Evolutionary conservation across 495 filamentous ascomycete species (phyloP).

Genomic region (Mycothermus thermophilus): DNA sequence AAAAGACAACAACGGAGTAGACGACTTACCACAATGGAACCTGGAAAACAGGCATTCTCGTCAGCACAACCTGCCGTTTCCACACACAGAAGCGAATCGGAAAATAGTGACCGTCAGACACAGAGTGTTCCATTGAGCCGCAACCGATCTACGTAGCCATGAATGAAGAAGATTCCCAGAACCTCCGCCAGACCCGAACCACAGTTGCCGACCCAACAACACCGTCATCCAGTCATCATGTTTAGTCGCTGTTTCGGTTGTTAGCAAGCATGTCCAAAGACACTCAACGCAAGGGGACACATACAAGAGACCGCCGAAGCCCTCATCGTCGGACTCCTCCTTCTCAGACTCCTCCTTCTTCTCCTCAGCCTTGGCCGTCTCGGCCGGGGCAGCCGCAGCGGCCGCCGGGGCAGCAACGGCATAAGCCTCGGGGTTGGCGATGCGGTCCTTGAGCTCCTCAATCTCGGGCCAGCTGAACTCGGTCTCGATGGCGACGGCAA

Average conservation of each 20-base stretch:
- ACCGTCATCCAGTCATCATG: slow-evolving; percentile 16
- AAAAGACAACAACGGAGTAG: slow-evolving; percentile 14
- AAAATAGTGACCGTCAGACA: slow-evolving; percentile 13
- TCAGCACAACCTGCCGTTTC: slow-evolving; percentile 1
- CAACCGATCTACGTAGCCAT: slow-evolving; percentile 32
- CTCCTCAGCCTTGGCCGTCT: slow-evolving; percentile 44
- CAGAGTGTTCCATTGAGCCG: slow-evolving; percentile 29
- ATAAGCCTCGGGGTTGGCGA: slow-evolving; percentile 94
- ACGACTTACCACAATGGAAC: slow-evolving; percentile 25
- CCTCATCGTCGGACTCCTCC: slow-evolving; percentile 41
- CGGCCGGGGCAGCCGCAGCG: slow-evolving; percentile 38
- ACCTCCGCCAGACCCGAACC: slow-evolving; percentile 25
- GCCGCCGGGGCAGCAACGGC: slow-evolving; percentile 64
- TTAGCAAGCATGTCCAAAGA: slow-evolving; percentile 7
- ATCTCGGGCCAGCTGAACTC: slow-evolving; percentile 94
- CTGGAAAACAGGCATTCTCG: not conserved
- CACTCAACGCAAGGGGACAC: slow-evolving; percentile 14
- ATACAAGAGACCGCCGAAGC: slow-evolving; percentile 61
- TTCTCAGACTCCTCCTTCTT: slow-evolving; percentile 47
- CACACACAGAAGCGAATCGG: not conserved
- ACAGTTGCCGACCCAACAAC: slow-evolving; percentile 23
- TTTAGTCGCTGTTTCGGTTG: slow-evolving; percentile 30
- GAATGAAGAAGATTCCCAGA: slow-evolving; percentile 19
- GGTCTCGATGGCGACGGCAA: slow-evolving; percentile 80
- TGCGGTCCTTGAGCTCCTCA: slow-evolving; percentile 94